phyloP scores from a whole-genome alignment of 306 rosid genomes.

The Medicago lupulina region DNA sequence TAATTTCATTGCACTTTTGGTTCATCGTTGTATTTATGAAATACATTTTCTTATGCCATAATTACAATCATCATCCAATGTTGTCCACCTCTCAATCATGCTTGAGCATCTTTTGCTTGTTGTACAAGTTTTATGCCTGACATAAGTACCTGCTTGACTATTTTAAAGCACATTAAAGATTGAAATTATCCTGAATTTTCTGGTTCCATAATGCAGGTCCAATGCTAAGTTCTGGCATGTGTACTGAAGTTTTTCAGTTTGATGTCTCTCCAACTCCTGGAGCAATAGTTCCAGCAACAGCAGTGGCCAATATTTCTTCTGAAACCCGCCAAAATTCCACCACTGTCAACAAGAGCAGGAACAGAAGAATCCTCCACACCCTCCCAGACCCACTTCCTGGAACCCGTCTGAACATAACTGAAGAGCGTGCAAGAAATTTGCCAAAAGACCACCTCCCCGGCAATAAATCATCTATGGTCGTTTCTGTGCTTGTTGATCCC shows the following conservation, averaged over 20 bases:
- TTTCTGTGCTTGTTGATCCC: slow-evolving; percentile 94
- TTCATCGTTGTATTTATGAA: slow-evolving; percentile 10
- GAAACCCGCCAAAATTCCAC: slow-evolving; percentile 54
- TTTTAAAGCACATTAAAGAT: slow-evolving; percentile 15
- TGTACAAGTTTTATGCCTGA: slow-evolving; percentile 29
- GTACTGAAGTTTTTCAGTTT: slow-evolving; percentile 97
- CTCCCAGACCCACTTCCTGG: slow-evolving; percentile 62
- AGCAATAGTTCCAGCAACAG: slow-evolving; percentile 83
- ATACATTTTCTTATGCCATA: slow-evolving; percentile 16
- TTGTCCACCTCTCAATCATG: slow-evolving; percentile 19
- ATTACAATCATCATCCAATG: not conserved
- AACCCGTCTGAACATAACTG: slow-evolving; percentile 63
- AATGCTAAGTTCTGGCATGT: slow-evolving; percentile 93
- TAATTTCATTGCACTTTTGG: slow-evolving; percentile 15
- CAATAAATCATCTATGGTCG: slow-evolving; percentile 78
- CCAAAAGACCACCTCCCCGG: slow-evolving; percentile 63
- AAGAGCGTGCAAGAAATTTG: slow-evolving; percentile 52
- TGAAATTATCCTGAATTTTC: slow-evolving; percentile 31
- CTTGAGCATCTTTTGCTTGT: slow-evolving; percentile 17
- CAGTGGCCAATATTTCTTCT: slow-evolving; percentile 60
- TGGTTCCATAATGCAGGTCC: slow-evolving; percentile 67
- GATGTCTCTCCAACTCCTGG: slow-evolving; percentile 80
- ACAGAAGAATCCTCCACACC: slow-evolving; percentile 77
- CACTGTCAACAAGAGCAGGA: slow-evolving; percentile 54
- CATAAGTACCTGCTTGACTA: not conserved